Conservation (phyloP, 225 moss, liverwort and hornwort genomes). For the Lunularia cruciata region DNA sequence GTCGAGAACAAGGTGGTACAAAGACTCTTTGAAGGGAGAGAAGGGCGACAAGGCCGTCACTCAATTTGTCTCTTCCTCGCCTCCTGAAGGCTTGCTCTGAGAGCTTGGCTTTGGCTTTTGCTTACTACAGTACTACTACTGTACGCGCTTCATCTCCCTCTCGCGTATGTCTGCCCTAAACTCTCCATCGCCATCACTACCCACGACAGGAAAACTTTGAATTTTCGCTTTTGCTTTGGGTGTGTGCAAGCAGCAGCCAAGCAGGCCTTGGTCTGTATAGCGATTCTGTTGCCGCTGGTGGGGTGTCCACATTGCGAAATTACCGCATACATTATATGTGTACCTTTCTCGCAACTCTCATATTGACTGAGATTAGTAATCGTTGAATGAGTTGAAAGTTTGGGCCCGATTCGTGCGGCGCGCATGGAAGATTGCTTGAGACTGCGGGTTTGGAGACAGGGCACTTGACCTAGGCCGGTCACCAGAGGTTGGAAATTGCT, state of each 20-base stretch:
- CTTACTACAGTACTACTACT: too few species aligned
- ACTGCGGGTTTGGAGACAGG: neutral
- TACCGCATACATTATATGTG: neutral
- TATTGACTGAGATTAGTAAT: neutral
- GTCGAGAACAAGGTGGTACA: neutral
- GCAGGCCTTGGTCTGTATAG: too few species aligned
- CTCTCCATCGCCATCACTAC: neutral
- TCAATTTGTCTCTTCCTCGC: conserved; percentile 8
- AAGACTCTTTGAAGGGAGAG: neutral
- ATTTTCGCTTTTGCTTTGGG: neutral
- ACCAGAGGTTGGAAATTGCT: too few species aligned
- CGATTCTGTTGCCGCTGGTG: neutral
- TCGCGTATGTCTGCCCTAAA: conserved; percentile 11
- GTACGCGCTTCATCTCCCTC: neutral
- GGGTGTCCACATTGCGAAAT: neutral
- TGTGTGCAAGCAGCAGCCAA: neutral
- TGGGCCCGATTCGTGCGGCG: conserved; percentile 6
- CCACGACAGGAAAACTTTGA: neutral
- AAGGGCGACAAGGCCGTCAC: conserved; percentile 3
- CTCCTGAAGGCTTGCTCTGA: neutral
- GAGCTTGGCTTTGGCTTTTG: neutral
- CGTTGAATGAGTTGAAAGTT: neutral
- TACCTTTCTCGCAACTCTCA: neutral
- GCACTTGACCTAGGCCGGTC: neutral
- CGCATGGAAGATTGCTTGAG: neutral